Evolutionary conservation across 2,329 filamentous ascomycete species (phyloP).

Genomic region (Cladosporium sp.): DNA sequence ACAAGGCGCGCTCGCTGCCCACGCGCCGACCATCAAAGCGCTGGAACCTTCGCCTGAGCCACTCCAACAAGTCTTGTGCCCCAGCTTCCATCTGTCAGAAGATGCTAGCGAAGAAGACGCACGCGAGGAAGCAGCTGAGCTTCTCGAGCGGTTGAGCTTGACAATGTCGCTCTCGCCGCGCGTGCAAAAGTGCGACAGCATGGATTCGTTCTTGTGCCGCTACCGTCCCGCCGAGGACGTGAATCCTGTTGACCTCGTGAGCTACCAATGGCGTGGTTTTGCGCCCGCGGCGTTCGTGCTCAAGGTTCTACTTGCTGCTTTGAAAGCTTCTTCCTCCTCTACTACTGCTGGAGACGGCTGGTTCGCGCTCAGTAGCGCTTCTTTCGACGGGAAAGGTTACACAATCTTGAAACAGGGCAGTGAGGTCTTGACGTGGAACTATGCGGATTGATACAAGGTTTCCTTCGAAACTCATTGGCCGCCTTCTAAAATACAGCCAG

Average conservation of each 20-base stretch:
- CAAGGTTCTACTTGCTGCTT: slow-evolving; percentile 30
- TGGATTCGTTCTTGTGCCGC: slow-evolving; percentile 69
- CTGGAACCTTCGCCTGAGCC: slow-evolving; percentile 30
- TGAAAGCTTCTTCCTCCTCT: slow-evolving; percentile 25
- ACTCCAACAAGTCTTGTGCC: slow-evolving; percentile 34
- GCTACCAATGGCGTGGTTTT: slow-evolving; percentile 47
- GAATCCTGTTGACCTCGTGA: slow-evolving; percentile 31
- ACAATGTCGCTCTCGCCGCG: slow-evolving; percentile 66
- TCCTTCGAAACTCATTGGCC: not conserved
- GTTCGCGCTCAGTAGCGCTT: slow-evolving; percentile 33
- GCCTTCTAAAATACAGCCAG: slow-evolving; percentile 11
- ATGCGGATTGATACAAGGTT: slow-evolving; percentile 29
- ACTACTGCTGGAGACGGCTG: slow-evolving; percentile 27
- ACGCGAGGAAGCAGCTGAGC: slow-evolving; percentile 63
- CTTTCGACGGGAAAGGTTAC: slow-evolving; percentile 34
- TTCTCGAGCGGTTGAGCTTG: slow-evolving; percentile 77
- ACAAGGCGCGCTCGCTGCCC: slow-evolving; percentile 26
- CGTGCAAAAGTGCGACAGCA: slow-evolving; percentile 55
- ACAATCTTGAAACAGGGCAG: slow-evolving; percentile 31
- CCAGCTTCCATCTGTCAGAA: slow-evolving; percentile 25
- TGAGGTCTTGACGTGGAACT: slow-evolving; percentile 36
- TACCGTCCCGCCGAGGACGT: slow-evolving; percentile 55
- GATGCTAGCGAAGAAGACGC: slow-evolving; percentile 43
- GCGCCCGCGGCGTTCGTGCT: slow-evolving; percentile 39
- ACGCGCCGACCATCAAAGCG: slow-evolving; percentile 35